A percentile compares a stretch with the other conserved stretches of the same genome.
Conservation (phyloP, 2,329 filamentous ascomycete genomes). For the Ascosphaera apis region DNA sequence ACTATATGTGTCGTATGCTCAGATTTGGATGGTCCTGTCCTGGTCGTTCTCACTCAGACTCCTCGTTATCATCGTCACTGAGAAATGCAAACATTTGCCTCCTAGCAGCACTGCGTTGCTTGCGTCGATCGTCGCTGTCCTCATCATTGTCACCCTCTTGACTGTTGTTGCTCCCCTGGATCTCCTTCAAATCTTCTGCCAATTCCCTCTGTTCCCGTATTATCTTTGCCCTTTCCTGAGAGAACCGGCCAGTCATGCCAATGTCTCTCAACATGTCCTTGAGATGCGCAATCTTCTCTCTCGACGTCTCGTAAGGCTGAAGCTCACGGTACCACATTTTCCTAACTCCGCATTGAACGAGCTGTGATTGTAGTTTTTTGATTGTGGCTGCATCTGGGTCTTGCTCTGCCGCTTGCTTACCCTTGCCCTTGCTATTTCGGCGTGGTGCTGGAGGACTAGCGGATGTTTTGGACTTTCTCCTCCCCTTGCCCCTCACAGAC, state of each 20-base stretch:
- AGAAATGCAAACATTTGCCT: constrained; percentile 33
- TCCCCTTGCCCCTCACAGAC: constrained; percentile 16
- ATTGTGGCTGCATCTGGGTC: constrained; percentile 54
- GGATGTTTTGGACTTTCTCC: constrained; percentile 10
- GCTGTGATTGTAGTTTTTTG: constrained; percentile 66
- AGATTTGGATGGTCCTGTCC: background rate
- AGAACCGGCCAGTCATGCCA: constrained; percentile 79
- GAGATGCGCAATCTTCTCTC: constrained; percentile 64
- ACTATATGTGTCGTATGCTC: background rate
- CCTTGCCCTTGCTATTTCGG: constrained; percentile 4
- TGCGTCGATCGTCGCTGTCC: constrained; percentile 19
- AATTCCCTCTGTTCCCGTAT: constrained; percentile 80
- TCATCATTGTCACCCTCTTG: constrained; percentile 40
- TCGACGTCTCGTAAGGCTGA: constrained; percentile 46
- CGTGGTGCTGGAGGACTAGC: constrained; percentile 2
- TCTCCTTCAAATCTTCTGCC: constrained; percentile 58
- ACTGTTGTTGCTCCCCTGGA: constrained; percentile 54
- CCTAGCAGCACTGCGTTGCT: constrained; percentile 20
- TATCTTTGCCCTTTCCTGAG: constrained; percentile 55
- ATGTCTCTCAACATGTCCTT: constrained; percentile 54
- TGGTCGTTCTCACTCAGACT: constrained; percentile 20
- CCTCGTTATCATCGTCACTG: constrained; percentile 41
- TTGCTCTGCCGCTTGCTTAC: constrained; percentile 22
- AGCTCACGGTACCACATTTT: constrained; percentile 83
- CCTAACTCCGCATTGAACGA: constrained; percentile 73